Evolutionary conservation across 2,329 filamentous ascomycete genomes (phyloP), one percentile per base, ranked within the genome.

Genomic region (Fusarium hainanense): DNA sequence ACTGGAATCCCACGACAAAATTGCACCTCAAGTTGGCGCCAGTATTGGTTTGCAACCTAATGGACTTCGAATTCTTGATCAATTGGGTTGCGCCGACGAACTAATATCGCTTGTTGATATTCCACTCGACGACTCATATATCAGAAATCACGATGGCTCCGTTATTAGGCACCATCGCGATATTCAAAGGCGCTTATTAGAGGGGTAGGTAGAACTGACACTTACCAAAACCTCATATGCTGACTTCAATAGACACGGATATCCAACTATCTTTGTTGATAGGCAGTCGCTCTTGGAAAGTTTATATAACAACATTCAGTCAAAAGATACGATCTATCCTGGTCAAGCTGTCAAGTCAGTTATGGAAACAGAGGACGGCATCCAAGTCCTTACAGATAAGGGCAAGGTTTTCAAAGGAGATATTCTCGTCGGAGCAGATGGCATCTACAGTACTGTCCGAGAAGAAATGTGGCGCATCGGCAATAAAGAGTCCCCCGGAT

Each of bases 11-110:
- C 75, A 82, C 47, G 27, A 63, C 0, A 71, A 79, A 0, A 80
- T 87, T 23, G 80, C 81, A 1, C 84, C 85, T 0, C 76, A 81
- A 21, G 75, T 82, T 0, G 86, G 86, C 1, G 85, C 84, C 0
- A 82, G 79, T 6, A 84, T 88, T 28, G 83, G 79, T 2, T 67
- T 87, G 1, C 63, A 79, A 0, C 77, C 85, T 0, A 78, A 83
- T 20, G 82, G 82, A 1, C 59, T 75, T 6, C 77, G 82, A 1
- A 82, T 88, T 9, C 71, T 87, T 1, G 85, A 87, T 52, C 86
- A 88, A 9, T 11, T 68, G 0, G 52, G 13, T 4, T 68, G 65
- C 14, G 52, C 47, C 0, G 37, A 64, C 1, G 25, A 58, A 1
- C 44, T 68, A 0, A 9, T 40, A 1, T 40, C 58, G 4, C 4